A percentile compares a stretch with the other conserved stretches of the same genome.
phyloP scores from a whole-genome alignment of 441 rosid genomes.

The Bruguiera hainesii region DNA sequence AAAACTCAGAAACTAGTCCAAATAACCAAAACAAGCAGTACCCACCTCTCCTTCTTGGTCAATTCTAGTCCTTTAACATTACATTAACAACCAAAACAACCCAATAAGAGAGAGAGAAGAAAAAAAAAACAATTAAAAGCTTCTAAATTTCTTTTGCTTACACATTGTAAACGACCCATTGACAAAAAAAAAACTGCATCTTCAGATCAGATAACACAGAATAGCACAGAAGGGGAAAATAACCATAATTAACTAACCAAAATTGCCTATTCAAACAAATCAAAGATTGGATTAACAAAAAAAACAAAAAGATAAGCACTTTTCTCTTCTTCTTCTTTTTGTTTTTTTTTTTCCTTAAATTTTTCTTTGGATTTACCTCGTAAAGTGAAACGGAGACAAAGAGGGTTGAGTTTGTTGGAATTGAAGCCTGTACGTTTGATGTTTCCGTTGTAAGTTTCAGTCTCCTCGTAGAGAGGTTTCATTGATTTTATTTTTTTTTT shows the following conservation, averaged over 20 bases:
- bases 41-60: neutral
- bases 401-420: neutral
- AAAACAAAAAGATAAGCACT: neutral
- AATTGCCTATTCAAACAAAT: neutral
- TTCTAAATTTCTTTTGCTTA: no score
- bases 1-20: no score
- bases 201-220: slow-evolving; percentile 4
- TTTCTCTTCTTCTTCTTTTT: no score
- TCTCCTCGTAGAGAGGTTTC: neutral
- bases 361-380: no score
- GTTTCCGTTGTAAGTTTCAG: slow-evolving; percentile 25
- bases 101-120: neutral
- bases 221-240: slow-evolving; percentile 2
- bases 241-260: neutral
- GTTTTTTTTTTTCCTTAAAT: no score
- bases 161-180: no score
- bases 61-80: neutral
- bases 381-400: neutral
- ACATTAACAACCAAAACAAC: neutral
- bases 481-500: neutral
- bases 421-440: slow-evolving; percentile 13
- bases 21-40: neutral
- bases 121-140: neutral
- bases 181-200: no score
- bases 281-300: no score